These are phyloP conservation scores for Nicotiana obtusifolia DNA, from an alignment of 257 asterid species.

Conservation along the genomic window DNA sequence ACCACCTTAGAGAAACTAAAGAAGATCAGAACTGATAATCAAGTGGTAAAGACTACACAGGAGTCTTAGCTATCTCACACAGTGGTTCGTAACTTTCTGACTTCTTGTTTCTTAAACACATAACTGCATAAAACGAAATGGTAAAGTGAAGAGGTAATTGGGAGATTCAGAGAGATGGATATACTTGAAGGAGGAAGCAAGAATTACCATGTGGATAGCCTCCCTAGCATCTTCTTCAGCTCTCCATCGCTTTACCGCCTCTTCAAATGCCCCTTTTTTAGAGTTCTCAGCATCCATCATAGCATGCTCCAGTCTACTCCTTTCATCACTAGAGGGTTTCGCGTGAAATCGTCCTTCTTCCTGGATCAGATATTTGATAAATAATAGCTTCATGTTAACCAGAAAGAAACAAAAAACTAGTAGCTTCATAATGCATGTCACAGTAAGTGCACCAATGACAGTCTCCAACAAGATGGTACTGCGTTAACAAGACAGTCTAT, in stretches of 20 bases:
- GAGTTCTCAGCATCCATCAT: slow-evolving; percentile 34
- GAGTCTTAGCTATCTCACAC: not conserved
- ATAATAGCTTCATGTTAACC: slow-evolving; percentile 6
- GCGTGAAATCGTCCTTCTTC: slow-evolving; percentile 23
- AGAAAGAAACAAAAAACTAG: not conserved
- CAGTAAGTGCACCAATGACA: not conserved
- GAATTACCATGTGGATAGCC: slow-evolving; percentile 41
- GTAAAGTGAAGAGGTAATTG: not conserved
- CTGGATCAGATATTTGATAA: slow-evolving; percentile 35
- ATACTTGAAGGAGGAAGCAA: slow-evolving; percentile 6
- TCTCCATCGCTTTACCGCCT: slow-evolving; percentile 45
- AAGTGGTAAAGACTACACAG: not conserved
- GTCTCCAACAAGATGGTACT: not conserved
- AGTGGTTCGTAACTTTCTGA: not conserved
- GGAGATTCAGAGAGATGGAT: not conserved
- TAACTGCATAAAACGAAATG: not conserved
- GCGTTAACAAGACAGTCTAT: not conserved
- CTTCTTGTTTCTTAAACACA: not conserved
- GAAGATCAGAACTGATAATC: not conserved
- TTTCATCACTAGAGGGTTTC: slow-evolving; percentile 18
- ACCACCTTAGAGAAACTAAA: not conserved
- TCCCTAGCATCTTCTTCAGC: slow-evolving; percentile 58
- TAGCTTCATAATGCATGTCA: not conserved
- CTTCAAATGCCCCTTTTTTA: slow-evolving; percentile 38
- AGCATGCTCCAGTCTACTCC: slow-evolving; percentile 40